phyloP scores from a whole-genome alignment of 2,329 filamentous ascomycete genomes.

The Xylariaceae sp. region DNA sequence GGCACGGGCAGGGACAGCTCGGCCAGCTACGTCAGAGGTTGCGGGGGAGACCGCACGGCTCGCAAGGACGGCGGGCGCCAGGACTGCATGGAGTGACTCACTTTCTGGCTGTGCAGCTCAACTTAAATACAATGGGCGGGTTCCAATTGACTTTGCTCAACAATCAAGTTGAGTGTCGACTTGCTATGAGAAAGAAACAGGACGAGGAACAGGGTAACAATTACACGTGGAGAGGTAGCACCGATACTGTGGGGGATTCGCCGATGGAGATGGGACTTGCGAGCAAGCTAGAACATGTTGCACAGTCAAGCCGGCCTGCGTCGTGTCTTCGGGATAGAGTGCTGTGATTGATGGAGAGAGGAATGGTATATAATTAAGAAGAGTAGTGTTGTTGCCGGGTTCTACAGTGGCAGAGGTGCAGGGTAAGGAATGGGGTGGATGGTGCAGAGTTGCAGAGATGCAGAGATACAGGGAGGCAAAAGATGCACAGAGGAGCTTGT shows the following conservation, averaged over 20 bases:
- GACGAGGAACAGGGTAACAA: slow-evolving; percentile 19
- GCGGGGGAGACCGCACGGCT: neutral
- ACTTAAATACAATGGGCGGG: slow-evolving; percentile 11
- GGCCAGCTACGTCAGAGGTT: neutral
- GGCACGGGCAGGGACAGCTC: too few species aligned
- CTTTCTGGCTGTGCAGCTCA: slow-evolving; percentile 12
- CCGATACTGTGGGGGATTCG: slow-evolving; percentile 24
- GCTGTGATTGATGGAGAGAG: too few species aligned
- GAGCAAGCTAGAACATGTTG: slow-evolving; percentile 29
- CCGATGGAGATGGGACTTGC: slow-evolving; percentile 16
- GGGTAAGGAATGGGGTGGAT: neutral
- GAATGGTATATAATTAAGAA: neutral
- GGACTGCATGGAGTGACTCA: slow-evolving; percentile 13
- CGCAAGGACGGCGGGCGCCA: neutral
- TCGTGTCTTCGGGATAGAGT: neutral
- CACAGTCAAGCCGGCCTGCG: slow-evolving; percentile 17
- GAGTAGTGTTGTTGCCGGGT: neutral
- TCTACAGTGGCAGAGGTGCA: neutral
- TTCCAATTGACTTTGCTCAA: slow-evolving; percentile 23
- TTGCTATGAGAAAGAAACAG: too few species aligned
- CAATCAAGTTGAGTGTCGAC: slow-evolving; percentile 19
- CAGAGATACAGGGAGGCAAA: neutral
- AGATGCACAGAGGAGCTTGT: slow-evolving; percentile 2
- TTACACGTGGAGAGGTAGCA: slow-evolving; percentile 28
- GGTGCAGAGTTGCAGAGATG: neutral